Evolutionary conservation across 2,329 filamentous ascomycete genomes (phyloP).

Genomic region (Neopestalotiopsis sp.): DNA sequence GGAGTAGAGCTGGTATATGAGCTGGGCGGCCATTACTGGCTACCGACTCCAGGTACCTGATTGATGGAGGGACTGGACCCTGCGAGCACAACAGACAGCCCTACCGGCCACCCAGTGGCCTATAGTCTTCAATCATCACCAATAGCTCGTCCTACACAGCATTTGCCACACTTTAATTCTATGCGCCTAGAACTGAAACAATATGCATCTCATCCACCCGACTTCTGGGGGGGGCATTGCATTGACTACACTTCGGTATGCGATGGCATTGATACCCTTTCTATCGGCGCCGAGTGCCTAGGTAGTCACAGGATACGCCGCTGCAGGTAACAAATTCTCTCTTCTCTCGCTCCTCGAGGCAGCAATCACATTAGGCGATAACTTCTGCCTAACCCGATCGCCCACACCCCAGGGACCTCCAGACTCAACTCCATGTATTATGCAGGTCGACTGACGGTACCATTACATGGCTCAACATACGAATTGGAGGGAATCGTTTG

Average conservation of each 20-base stretch:
- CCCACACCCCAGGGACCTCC: neutral
- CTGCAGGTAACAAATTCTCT: neutral
- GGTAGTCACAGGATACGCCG: neutral
- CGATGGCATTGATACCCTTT: neutral
- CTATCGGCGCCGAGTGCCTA: neutral
- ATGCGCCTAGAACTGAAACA: neutral
- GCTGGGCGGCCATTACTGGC: neutral
- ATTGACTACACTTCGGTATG: neutral
- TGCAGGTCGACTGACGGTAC: too few species aligned
- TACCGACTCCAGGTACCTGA: neutral
- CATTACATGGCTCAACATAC: too few species aligned
- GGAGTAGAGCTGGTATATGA: neutral
- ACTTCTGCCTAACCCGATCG: conserved; percentile 10
- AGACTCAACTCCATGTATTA: neutral
- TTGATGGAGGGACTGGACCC: neutral
- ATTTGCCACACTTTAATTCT: neutral
- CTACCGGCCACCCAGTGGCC: neutral
- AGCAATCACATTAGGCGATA: neutral
- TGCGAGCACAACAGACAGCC: too few species aligned
- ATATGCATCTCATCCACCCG: neutral
- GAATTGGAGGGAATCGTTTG: neutral
- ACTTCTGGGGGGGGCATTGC: neutral
- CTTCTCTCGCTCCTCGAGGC: neutral
- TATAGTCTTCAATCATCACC: neutral
- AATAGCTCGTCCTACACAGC: neutral